Evolutionary conservation across 352 stramenopile species (phyloP).

Genomic region (Globisporangium ultimum): DNA sequence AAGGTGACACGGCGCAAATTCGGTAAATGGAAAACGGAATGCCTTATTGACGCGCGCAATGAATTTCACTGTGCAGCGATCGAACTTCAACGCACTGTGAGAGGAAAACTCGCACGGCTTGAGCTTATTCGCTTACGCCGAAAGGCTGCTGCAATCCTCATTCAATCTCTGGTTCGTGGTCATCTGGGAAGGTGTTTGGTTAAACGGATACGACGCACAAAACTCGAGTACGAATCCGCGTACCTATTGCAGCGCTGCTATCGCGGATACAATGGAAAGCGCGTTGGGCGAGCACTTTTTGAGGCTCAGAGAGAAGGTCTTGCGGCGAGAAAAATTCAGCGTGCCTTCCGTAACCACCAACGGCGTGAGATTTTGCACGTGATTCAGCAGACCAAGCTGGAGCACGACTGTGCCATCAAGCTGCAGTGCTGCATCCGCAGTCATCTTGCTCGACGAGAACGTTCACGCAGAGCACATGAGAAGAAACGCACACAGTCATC

Average conservation of each 20-base stretch:
- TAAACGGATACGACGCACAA: constrained; percentile 24
- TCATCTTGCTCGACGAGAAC: constrained; percentile 49
- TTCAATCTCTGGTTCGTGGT: constrained; percentile 58
- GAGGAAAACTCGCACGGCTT: constrained; percentile 42
- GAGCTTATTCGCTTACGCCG: constrained; percentile 18
- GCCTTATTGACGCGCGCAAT: constrained; percentile 41
- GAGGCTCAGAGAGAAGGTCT: constrained; percentile 54
- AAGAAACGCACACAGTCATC: constrained; percentile 21
- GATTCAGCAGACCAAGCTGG: constrained; percentile 62
- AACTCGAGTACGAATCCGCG: constrained; percentile 43
- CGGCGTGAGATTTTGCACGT: constrained; percentile 47
- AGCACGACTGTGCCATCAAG: constrained; percentile 46
- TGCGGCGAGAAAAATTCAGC: constrained; percentile 59
- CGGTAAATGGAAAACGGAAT: constrained; percentile 45
- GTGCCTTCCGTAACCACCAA: constrained; percentile 62
- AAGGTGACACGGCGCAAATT: constrained; percentile 49
- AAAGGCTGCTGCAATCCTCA: constrained; percentile 27
- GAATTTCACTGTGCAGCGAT: constrained; percentile 60
- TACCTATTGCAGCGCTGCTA: constrained; percentile 70
- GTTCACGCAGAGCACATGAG: constrained; percentile 16
- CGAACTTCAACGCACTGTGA: constrained; percentile 66
- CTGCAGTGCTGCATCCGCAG: constrained; percentile 58
- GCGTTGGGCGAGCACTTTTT: constrained; percentile 58
- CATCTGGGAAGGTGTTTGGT: constrained; percentile 23
- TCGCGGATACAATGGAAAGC: constrained; percentile 74